Conservation (phyloP, 164 flowering plant species). For the Macadamia tetraphylla region DNA sequence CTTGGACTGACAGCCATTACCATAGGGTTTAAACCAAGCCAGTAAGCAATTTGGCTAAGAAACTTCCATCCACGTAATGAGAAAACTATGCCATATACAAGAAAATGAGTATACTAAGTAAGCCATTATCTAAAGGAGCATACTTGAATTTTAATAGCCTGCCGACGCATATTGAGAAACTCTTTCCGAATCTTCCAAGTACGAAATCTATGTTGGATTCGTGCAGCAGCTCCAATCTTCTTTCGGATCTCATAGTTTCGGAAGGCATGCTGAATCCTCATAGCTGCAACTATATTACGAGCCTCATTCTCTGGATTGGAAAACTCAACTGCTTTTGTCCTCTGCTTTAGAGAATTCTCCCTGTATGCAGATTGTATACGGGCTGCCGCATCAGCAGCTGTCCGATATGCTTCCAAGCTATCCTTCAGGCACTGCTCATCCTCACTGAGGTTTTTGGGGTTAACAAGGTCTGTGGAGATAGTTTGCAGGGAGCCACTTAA, state of each 20-base stretch:
- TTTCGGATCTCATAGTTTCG: constrained; percentile 55
- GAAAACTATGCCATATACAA: not conserved
- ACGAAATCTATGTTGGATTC: constrained; percentile 76
- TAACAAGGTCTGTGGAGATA: constrained; percentile 21
- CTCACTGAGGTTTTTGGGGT: constrained; percentile 37
- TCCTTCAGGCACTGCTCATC: constrained; percentile 72
- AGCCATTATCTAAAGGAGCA: constrained; percentile 6
- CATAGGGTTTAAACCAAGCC: not conserved
- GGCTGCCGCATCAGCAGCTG: constrained; percentile 94
- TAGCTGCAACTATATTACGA: constrained; percentile 65
- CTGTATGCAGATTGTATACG: constrained; percentile 90
- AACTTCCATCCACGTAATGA: not conserved
- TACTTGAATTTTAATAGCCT: constrained; percentile 82
- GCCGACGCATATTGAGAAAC: constrained; percentile 76
- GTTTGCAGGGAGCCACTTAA: constrained; percentile 57
- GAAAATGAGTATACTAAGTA: not conserved
- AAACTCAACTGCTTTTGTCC: constrained; percentile 35
- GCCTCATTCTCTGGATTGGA: constrained; percentile 70
- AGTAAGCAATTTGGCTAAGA: not conserved
- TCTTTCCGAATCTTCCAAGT: constrained; percentile 81
- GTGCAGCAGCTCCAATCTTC: constrained; percentile 72
- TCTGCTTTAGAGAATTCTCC: constrained; percentile 54
- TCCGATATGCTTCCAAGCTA: constrained; percentile 72
- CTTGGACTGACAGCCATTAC: not conserved
- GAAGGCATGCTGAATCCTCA: constrained; percentile 88